Evolutionary conservation across 805 yeast genomes (phyloP).

Genomic region (Kodamaea leandrae): DNA sequence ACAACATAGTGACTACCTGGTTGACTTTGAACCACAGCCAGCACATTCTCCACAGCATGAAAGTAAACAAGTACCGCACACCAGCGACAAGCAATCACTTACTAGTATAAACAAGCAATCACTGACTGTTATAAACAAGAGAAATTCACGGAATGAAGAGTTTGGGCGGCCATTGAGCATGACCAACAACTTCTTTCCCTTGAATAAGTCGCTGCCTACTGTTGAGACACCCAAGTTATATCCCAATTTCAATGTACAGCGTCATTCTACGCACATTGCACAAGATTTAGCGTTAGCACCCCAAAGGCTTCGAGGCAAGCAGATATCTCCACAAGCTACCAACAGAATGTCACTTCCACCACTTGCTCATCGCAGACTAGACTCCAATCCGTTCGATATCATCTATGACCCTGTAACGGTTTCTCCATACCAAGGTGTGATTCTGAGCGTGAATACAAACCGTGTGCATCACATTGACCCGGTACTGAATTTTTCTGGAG

Average conservation of each 20-base stretch:
- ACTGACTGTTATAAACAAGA: no score
- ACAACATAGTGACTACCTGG: no score
- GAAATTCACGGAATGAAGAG: no score
- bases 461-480: background rate
- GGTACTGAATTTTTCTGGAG: background rate
- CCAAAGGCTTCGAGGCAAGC: no score
- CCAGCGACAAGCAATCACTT: no score
- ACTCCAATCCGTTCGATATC: conserved; percentile 30
- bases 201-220: conserved; percentile 3
- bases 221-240: background rate
- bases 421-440: background rate
- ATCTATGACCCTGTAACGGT: conserved; percentile 15
- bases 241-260: conserved; percentile 1
- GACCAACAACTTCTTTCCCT: background rate
- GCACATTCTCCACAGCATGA: no score
- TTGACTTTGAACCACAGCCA: no score
- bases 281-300: background rate
- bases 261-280: background rate
- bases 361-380: conserved; percentile 11
- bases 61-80: no score
- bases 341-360: conserved; percentile 2
- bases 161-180: no score
- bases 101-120: no score
- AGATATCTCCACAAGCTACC: background rate
- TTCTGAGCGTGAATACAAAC: background rate